Percentiles rank a stretch among this genome's conserved stretches.
Conservation (phyloP, 768 basidiomycete genomes). For the Rossbeevera mucosa region DNA sequence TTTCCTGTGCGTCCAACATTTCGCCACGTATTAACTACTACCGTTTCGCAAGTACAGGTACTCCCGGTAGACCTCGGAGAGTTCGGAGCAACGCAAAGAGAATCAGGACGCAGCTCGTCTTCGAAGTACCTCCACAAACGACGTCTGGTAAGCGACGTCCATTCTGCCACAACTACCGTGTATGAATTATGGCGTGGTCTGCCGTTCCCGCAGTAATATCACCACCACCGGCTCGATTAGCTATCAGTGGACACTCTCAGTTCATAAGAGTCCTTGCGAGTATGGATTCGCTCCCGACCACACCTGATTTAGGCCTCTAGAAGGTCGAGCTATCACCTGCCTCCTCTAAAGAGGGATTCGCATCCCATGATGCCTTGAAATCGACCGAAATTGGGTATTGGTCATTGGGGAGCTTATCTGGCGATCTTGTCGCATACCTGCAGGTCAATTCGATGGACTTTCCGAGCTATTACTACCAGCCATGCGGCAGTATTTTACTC, state of each 20-base stretch:
- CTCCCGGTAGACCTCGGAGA: slow-evolving; percentile 12
- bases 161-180: slow-evolving; percentile 2
- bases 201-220: slow-evolving; percentile 35
- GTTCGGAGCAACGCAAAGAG: slow-evolving; percentile 42
- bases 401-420: slow-evolving; percentile 13
- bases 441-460: slow-evolving; percentile 31
- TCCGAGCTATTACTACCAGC: slow-evolving; percentile 9
- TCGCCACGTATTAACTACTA: slow-evolving; percentile 34
- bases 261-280: slow-evolving; percentile 33
- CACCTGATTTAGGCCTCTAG: slow-evolving; percentile 1
- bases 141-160: slow-evolving; percentile 11
- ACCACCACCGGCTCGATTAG: slow-evolving; percentile 19
- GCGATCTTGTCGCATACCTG: slow-evolving; percentile 33
- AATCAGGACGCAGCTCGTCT: slow-evolving; percentile 54
- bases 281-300: slow-evolving; percentile 18
- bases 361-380: not conserved
- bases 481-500: slow-evolving; percentile 13
- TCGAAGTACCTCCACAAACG: slow-evolving; percentile 40
- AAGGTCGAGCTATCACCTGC: not conserved
- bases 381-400: slow-evolving; percentile 2
- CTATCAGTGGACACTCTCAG: slow-evolving; percentile 36
- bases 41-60: slow-evolving; percentile 43
- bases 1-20: not conserved
- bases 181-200: slow-evolving; percentile 2
- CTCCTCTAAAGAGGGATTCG: not conserved